Percentiles rank a stretch among this genome's conserved stretches.
Evolutionary conservation across 1,284 basidiomycete genomes (phyloP).

Genomic region (Cystobasidiaceae sp.): DNA sequence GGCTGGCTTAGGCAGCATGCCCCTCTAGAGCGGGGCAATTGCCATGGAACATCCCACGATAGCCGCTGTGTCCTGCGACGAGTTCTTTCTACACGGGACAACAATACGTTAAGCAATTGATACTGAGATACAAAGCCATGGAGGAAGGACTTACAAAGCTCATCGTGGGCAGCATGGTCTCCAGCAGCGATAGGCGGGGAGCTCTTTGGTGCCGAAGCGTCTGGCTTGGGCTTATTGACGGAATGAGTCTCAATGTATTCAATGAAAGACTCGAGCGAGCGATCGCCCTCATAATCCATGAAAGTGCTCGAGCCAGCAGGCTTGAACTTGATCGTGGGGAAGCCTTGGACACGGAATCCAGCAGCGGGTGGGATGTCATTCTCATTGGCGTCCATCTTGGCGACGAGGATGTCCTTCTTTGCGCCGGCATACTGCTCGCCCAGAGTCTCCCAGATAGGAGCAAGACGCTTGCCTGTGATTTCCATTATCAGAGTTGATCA

Average conservation of each 20-base stretch:
- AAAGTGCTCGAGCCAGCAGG: slow-evolving; percentile 79
- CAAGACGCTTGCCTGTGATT: slow-evolving; percentile 75
- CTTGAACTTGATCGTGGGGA: slow-evolving; percentile 98
- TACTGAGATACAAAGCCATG: no score
- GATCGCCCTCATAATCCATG: slow-evolving; percentile 88
- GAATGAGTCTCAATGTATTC: slow-evolving; percentile 77
- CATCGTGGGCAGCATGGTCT: slow-evolving; percentile 35
- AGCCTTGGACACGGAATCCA: slow-evolving; percentile 56
- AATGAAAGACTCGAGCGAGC: slow-evolving; percentile 75
- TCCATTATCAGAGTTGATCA: no score
- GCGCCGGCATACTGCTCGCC: slow-evolving; percentile 74
- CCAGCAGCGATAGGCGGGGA: slow-evolving; percentile 37
- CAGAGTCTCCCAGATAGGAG: slow-evolving; percentile 87
- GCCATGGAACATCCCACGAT: no score
- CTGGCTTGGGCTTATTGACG: slow-evolving; percentile 54
- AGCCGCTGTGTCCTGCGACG: no score
- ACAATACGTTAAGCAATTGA: background rate
- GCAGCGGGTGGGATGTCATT: slow-evolving; percentile 88
- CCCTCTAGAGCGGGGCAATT: no score
- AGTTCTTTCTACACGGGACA: background rate
- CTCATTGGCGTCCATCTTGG: slow-evolving; percentile 93
- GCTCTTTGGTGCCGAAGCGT: slow-evolving; percentile 31
- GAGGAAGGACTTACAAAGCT: slow-evolving; percentile 34
- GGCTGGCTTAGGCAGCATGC: no score
- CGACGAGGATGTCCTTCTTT: slow-evolving; percentile 77